Percentiles rank a stretch among this genome's conserved stretches.
These are phyloP conservation scores for Clitopilus hobsonii DNA, from an alignment of 768 basidiomycete species.

Conservation along the genomic window DNA sequence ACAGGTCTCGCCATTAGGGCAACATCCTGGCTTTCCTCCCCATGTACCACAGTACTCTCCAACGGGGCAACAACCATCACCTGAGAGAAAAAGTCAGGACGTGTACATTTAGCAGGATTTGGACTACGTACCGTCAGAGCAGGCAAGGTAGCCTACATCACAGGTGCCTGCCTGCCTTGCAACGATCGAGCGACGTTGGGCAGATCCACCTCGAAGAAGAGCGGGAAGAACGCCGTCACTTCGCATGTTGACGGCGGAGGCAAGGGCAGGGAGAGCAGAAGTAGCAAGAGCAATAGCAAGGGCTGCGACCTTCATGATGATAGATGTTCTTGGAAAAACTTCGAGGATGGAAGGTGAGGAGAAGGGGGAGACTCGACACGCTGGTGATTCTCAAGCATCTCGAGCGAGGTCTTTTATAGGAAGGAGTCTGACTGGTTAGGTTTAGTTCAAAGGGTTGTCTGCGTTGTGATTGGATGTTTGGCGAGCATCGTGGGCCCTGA, in stretches of 20 bases:
- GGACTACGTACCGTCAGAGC: conserved; percentile 7
- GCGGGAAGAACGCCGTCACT: conserved; percentile 5
- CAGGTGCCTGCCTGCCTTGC: conserved; percentile 2
- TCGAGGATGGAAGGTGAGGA: background rate
- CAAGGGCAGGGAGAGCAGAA: background rate
- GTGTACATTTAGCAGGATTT: background rate
- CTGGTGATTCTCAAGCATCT: background rate
- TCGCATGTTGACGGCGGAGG: background rate
- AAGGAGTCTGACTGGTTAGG: background rate
- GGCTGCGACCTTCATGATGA: background rate
- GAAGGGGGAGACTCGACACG: background rate
- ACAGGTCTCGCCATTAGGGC: conserved; percentile 14
- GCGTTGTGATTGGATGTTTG: background rate
- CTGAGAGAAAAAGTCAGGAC: background rate
- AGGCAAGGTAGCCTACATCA: conserved; percentile 5
- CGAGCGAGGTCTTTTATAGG: background rate
- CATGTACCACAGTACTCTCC: conserved; percentile 18
- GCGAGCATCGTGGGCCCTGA: background rate
- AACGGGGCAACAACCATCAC: conserved; percentile 13
- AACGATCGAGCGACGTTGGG: background rate
- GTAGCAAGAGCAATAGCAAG: background rate
- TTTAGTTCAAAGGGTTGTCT: background rate
- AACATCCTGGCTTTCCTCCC: conserved; percentile 17
- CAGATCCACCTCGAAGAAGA: conserved; percentile 6
- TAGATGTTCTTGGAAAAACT: background rate